These are phyloP conservation scores for Penicillium arizonense DNA, from an alignment of 495 filamentous ascomycete genomes.

Conservation along the genomic window DNA sequence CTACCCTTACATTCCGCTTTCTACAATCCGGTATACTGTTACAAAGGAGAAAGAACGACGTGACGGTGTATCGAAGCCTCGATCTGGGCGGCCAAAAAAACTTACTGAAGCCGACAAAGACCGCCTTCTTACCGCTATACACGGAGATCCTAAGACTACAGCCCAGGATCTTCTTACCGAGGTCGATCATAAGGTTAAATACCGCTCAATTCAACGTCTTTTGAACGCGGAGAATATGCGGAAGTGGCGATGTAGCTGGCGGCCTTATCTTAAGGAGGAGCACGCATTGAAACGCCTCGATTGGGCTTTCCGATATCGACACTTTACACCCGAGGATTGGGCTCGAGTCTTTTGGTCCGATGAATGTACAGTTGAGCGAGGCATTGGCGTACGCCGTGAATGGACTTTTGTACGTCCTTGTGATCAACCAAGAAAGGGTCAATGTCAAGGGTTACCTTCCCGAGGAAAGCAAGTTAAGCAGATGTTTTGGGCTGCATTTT, in stretches of 20 bases:
- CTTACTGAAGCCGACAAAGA: not conserved
- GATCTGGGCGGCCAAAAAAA: not conserved
- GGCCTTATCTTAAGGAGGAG: too few species aligned
- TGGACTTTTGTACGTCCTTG: not conserved
- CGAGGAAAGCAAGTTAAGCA: constrained; percentile 8
- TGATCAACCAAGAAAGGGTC: not conserved
- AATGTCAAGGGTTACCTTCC: not conserved
- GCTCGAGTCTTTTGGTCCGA: constrained; percentile 9
- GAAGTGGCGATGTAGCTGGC: too few species aligned
- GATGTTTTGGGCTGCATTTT: constrained; percentile 16
- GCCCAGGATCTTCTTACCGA: too few species aligned
- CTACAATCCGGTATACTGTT: constrained; percentile 12
- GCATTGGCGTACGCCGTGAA: constrained; percentile 2
- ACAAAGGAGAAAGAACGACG: constrained; percentile 11
- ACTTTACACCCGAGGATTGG: constrained; percentile 8
- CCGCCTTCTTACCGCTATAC: too few species aligned
- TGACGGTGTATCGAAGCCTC: constrained; percentile 10
- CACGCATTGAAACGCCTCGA: not conserved
- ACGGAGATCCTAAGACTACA: too few species aligned
- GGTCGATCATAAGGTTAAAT: too few species aligned
- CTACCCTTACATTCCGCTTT: constrained; percentile 11
- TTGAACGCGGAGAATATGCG: too few species aligned
- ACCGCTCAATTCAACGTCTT: too few species aligned
- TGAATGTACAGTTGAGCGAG: constrained; percentile 10
- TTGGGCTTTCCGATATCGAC: not conserved